Conservation (phyloP, 2,329 filamentous ascomycete species). For the Colletotrichum sp. region DNA sequence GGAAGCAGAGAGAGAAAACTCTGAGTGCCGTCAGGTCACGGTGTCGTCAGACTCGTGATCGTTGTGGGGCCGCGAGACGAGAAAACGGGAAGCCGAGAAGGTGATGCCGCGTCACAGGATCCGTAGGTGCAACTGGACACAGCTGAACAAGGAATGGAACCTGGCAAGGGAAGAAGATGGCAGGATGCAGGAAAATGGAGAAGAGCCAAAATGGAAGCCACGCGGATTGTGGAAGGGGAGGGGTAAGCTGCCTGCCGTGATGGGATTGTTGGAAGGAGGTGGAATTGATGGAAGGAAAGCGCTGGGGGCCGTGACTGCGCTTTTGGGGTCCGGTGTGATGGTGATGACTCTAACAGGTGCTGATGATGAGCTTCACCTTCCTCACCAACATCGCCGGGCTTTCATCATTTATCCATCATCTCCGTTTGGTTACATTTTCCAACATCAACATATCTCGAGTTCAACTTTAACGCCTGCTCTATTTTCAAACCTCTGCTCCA, state of each 20-base stretch:
- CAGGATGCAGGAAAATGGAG: constrained; percentile 3
- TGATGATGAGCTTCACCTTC: not conserved
- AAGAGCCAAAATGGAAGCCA: not conserved
- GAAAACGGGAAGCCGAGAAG: not conserved
- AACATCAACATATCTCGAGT: not conserved
- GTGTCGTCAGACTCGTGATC: constrained; percentile 10
- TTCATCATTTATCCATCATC: not conserved
- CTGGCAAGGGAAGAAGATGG: not conserved
- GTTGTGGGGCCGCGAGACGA: not conserved
- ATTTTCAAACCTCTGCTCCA: not conserved
- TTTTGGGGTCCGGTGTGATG: not conserved
- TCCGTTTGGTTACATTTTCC: not conserved
- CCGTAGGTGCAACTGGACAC: not conserved
- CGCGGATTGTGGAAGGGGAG: not conserved
- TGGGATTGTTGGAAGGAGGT: not conserved
- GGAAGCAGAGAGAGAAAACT: constrained; percentile 2
- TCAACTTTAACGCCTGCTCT: not conserved
- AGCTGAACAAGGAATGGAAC: not conserved
- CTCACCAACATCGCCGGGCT: not conserved
- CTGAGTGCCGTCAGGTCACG: not conserved
- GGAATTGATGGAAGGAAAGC: not conserved
- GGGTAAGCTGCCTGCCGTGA: not conserved
- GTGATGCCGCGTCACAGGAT: not conserved
- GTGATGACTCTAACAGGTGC: not conserved
- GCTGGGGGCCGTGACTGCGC: not conserved